These are phyloP conservation scores for Saxophila tyrrhenica DNA, from an alignment of 495 filamentous ascomycete genomes.

Conservation along the genomic window DNA sequence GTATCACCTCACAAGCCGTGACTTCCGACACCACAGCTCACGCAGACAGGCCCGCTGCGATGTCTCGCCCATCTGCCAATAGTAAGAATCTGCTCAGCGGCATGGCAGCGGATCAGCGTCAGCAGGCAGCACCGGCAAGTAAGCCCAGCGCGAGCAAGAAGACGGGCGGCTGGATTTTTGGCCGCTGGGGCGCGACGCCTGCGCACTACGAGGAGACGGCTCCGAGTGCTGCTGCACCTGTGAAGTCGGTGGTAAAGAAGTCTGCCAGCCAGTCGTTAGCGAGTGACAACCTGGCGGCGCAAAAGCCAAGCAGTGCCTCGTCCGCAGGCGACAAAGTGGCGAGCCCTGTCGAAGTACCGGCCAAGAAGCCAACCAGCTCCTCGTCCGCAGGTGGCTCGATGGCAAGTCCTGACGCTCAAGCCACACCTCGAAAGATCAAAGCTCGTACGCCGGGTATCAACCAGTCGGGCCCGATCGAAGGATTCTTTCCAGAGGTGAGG, in stretches of 20 bases:
- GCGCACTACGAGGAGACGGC: conserved; percentile 1
- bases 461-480: conserved; percentile 27
- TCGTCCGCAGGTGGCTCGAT: background rate
- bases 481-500: conserved; percentile 22
- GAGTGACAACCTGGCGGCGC: background rate
- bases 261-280: background rate
- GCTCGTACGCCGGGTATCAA: conserved; percentile 26
- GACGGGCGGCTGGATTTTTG: conserved; percentile 31
- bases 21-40: conserved; percentile 22
- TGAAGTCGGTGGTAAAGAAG: background rate
- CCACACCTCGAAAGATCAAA: conserved; percentile 12
- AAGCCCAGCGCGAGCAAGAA: conserved; percentile 16
- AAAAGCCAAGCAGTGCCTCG: background rate
- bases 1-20: conserved; percentile 19
- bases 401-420: background rate
- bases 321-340: background rate
- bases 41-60: conserved; percentile 13
- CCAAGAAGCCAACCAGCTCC: too few species aligned
- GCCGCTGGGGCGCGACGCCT: conserved; percentile 27
- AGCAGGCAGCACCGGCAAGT: background rate
- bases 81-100: conserved; percentile 20
- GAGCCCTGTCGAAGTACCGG: too few species aligned
- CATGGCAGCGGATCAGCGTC: conserved; percentile 21
- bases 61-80: conserved; percentile 13
- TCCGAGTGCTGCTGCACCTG: background rate